Percentiles rank a stretch among this genome's conserved stretches.
These are phyloP conservation scores for Acanthamoeba rhysodes DNA, from an alignment of 208 protist species.

Conservation along the genomic window DNA sequence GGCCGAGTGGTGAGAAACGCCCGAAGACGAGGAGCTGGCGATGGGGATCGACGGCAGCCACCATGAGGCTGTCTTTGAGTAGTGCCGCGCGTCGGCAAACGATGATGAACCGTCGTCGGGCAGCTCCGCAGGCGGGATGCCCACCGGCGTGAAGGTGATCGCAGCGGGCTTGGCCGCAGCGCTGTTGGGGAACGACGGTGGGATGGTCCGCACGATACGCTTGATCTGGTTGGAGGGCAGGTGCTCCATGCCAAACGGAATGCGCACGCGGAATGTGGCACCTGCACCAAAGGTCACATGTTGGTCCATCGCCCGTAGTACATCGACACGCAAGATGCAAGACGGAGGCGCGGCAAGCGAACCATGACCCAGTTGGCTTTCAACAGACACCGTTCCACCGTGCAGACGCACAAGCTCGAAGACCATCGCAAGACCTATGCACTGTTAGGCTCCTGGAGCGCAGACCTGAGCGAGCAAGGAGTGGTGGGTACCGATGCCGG, in stretches of 20 bases:
- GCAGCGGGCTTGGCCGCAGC: not conserved
- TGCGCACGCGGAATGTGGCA: slow-evolving; percentile 51
- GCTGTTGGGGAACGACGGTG: not conserved
- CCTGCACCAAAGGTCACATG: not conserved
- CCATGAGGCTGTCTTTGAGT: slow-evolving; percentile 21
- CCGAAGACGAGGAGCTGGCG: not conserved
- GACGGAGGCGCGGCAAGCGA: not conserved
- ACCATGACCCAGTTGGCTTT: slow-evolving; percentile 59
- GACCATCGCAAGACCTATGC: slow-evolving; percentile 73
- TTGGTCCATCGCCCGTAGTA: not conserved
- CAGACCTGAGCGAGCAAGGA: not conserved
- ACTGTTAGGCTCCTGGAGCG: no score
- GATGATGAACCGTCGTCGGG: not conserved
- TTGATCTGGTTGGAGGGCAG: slow-evolving; percentile 60
- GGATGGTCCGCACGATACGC: slow-evolving; percentile 25
- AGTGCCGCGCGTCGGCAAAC: slow-evolving; percentile 28
- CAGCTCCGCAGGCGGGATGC: not conserved
- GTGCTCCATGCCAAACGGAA: slow-evolving; percentile 44
- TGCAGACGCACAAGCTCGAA: slow-evolving; percentile 78
- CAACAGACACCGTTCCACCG: slow-evolving; percentile 70
- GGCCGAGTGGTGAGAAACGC: not conserved
- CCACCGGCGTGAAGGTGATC: not conserved
- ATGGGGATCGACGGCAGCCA: slow-evolving; percentile 60
- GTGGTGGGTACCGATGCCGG: slow-evolving; percentile 3
- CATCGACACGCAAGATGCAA: not conserved